Evolutionary conservation across 73 alveolate species (phyloP), one percentile per base, ranked within the genome.

Genomic region (Blepharisma stoltei): DNA sequence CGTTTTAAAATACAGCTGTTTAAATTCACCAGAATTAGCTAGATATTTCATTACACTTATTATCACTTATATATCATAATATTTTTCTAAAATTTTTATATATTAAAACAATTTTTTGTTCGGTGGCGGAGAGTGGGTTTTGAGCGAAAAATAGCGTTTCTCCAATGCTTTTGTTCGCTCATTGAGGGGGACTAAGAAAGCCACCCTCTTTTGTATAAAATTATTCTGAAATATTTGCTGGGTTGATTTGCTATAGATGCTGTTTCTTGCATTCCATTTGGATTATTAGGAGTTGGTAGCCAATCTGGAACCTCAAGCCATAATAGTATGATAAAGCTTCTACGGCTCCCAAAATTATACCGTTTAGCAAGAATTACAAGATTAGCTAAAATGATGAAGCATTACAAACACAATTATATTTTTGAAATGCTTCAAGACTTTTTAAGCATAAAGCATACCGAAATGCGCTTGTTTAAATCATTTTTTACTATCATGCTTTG

Each of bases 201-300:
- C n/a, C n/a, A n/a, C n/a, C n/a, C n/a, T n/a, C n/a, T n/a, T n/a
- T n/a, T n/a, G n/a, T n/a, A n/a, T n/a, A 52, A 60, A 60, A 25
- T 60, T 60, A 38, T 25, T 14, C 18, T 25, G 5, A 60, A 60
- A 18, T 60, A 60, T 60, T 18, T 60, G 2, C 0, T 8, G 23
- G 4, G 48, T 1, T 60, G 73, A 47, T 20, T 60, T n/a, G 11
- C 23, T 20, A 14, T 60, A 18, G 73, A 60, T 5, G 73, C 73
- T 25, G 2, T n/a, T 38, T 60, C 73, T 14, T 60, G 46, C 18
- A 9, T 60, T 60, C 73, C 73, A 9, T 60, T 60, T 20, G 37
- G 48, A 38, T 20, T 60, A 25, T 14, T 60, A 0, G 41, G 41
- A 32, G 41, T 32, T 32, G 41, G 41, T 32, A 32, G 3, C 3